Percentiles rank a stretch among this genome's conserved stretches.
Conservation (phyloP, 179 eudicot genomes). For the Vitellaria paradoxa region DNA sequence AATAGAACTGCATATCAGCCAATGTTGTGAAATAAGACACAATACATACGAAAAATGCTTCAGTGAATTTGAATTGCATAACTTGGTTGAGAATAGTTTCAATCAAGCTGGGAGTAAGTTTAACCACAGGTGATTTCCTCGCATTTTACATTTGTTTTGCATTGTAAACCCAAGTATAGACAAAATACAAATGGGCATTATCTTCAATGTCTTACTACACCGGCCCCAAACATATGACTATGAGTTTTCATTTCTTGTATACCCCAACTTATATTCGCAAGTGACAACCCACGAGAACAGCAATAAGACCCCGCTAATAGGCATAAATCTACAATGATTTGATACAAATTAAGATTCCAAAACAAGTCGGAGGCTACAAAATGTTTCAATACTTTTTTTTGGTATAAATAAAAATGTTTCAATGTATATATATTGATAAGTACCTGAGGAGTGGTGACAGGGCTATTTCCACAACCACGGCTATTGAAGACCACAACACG, state of each 20-base stretch:
- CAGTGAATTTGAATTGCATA: not conserved
- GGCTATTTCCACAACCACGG: conserved; percentile 86
- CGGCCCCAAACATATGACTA: not conserved
- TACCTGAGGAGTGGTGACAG: conserved; percentile 91
- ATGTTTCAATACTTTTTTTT: not conserved
- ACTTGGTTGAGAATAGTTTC: not conserved
- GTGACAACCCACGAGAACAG: not conserved
- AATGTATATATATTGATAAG: not conserved
- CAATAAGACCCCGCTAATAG: not conserved
- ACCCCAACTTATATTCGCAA: not conserved
- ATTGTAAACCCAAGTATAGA: not conserved
- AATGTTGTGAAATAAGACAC: conserved; percentile 10
- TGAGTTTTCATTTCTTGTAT: not conserved
- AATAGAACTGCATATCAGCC: conserved; percentile 69
- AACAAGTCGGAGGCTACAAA: not conserved
- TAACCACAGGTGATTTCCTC: not conserved
- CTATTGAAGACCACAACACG: conserved; percentile 86
- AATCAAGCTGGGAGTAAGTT: not conserved
- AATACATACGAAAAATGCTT: not conserved
- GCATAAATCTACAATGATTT: not conserved
- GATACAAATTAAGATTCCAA: no score
- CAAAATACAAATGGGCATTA: not conserved
- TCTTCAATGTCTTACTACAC: not conserved
- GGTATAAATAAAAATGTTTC: no score
- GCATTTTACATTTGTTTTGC: not conserved